Evolutionary conservation across 2,329 filamentous ascomycete species (phyloP), one percentile per base, ranked within the genome.

Genomic region (Alternaria triticimaculans): DNA sequence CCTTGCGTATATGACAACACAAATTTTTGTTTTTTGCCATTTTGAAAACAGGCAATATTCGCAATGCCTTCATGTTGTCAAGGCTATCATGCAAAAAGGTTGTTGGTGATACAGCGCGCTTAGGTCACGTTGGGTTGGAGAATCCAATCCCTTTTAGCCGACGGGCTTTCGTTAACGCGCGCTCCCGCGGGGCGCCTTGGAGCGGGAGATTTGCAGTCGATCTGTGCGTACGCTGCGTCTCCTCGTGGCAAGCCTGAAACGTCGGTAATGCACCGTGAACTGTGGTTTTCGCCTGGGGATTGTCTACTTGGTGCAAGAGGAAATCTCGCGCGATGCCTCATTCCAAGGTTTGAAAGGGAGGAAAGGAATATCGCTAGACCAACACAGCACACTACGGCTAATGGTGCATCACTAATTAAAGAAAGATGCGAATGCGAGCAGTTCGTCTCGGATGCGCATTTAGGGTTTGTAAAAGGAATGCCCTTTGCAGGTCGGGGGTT

Each of bases 131-230:
- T 56, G 37, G 12, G 37, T 41, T 41, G 37, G 37, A 41, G 37
- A 41, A 18, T 56, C 37, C 37, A 60, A 21, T 25, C 15, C 33
- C 12, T 48, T 41, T 51, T 49, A 55, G 45, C 61, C 61, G 58
- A 60, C 58, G 33, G 21, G 49, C 30, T 37, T 45, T 28, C 60
- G 30, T 60, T 54, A 41, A 55, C 61, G 49, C 63, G 56, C 55
- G 55, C 56, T 49, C 50, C 56, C 44, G 50, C 30, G 43, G 60
- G 55, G 30, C 61, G 58, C 55, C 44, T 56, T 55, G n/a, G 62
- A 50, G 64, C 64, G 64, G 62, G 64, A 66, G 64, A 64, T 64
- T 66, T 59, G 62, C 64, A 62, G 55, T 55, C 49, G 61, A 66
- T 64, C 62, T 50, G 58, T 64, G 58, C 62, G 55, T 30, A 53